Evolutionary conservation across 352 stramenopile genomes (phyloP).

Genomic region (Thraustochytrium sp.): DNA sequence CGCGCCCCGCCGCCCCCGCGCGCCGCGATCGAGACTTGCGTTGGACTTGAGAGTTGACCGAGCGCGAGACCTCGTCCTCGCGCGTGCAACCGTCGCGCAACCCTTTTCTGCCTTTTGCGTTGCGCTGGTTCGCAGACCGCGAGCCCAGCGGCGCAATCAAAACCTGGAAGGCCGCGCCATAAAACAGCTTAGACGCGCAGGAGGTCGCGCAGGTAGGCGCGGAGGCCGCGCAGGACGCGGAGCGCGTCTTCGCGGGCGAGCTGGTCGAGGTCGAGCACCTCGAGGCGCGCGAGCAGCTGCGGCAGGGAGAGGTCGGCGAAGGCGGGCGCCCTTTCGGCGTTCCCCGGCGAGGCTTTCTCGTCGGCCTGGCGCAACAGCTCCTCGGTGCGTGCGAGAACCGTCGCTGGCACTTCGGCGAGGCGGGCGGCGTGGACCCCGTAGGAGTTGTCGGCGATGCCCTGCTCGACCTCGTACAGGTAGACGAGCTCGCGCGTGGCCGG

Average conservation of each 20-base stretch:
- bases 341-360: not conserved
- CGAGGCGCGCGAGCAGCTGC: not conserved
- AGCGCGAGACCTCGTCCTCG: too few relatives aligned
- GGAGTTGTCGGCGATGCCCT: slow-evolving; percentile 63
- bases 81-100: not conserved
- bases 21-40: too few relatives aligned
- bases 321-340: too few relatives aligned
- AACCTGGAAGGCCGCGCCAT: not conserved
- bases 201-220: not conserved
- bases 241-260: not conserved
- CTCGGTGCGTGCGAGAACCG: not conserved
- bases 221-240: not conserved
- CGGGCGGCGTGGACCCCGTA: slow-evolving; percentile 70
- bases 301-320: slow-evolving; percentile 1
- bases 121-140: too few relatives aligned
- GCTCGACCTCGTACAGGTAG: slow-evolving; percentile 68
- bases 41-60: not conserved
- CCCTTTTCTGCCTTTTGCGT: not conserved
- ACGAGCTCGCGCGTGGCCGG: slow-evolving; percentile 47
- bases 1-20: too few relatives aligned
- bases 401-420: slow-evolving; percentile 54
- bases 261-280: not conserved
- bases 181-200: too few relatives aligned
- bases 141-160: not conserved
- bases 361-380: slow-evolving; percentile 12